Base-by-base conservation (phyloP, 306 rosid genomes). In the Corylus americana region DNA sequence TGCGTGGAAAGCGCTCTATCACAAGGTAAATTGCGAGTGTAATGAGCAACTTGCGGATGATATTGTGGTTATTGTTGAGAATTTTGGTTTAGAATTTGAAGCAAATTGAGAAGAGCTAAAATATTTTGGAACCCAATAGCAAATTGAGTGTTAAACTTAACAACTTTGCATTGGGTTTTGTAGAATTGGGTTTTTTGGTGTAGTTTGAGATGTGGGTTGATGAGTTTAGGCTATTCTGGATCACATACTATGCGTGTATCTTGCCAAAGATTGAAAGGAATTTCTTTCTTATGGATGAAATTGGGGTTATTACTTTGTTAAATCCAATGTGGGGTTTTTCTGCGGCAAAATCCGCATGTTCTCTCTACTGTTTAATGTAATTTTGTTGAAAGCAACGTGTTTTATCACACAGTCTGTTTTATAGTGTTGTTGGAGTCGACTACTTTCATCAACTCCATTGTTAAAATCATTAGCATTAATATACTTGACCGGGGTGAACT, bases 1-100 rank as follows among this genome's bases (percentile, higher is more conserved):
- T 86, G 98, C 99, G 11, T 96, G 99, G 98, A 96, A 96, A 76
- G 97, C 97, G 31, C 90, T 96, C 0, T 96, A 96, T 86, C 99
- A 93, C 80, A 96, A 96, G 97, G 99, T 96, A 11, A 59, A 39
- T 18, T 68, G 25, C n/a, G n/a, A 42, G 3, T 42, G 31, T 37
- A 68, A 4, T 3, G 71, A 67, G 3, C 27, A 37, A 67, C 5
- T 16, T 67, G 25, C 14, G 9, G 49, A 42, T 8, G 25, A 39
- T 39, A 68, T n/a, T 44, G 44, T 18, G 13, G n/a, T n/a, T 4
- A n/a, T 14, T 39, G 11, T 8, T 67, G 25, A 67, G 49, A 17
- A 37, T 66, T 4, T 9, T 18, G 11, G 14, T 45, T 20, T 31
- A 8, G 47, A 22, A 22, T 39, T 70, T 10, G 49, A 1, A 73